These are phyloP conservation scores for Stemphylium beticola DNA, from an alignment of 2,329 filamentous ascomycete genomes.

Conservation along the genomic window DNA sequence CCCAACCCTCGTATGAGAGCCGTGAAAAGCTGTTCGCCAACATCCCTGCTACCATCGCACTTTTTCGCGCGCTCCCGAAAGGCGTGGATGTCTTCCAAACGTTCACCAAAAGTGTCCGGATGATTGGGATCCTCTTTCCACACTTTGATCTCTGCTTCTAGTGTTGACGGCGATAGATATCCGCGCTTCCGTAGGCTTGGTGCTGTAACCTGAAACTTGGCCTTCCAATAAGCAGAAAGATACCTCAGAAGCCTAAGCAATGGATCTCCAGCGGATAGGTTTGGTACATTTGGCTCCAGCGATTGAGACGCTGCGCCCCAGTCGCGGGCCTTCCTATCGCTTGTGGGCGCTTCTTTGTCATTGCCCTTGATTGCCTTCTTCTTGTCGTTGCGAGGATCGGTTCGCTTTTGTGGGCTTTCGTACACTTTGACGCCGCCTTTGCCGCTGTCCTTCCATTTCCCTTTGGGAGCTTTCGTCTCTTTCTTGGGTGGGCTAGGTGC, in stretches of 20 bases:
- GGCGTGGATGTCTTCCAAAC: conserved; percentile 68
- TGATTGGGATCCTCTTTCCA: conserved; percentile 70
- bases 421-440: conserved; percentile 45
- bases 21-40: conserved; percentile 88
- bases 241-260: conserved; percentile 76
- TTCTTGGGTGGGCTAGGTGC: conserved; percentile 72
- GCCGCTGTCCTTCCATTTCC: conserved; percentile 52
- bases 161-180: conserved; percentile 77
- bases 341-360: conserved; percentile 48
- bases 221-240: conserved; percentile 86
- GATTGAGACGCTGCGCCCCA: conserved; percentile 75
- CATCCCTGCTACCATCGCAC: conserved; percentile 82
- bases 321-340: conserved; percentile 62
- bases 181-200: conserved; percentile 88
- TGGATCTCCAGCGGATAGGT: conserved; percentile 84
- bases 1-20: conserved; percentile 80
- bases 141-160: conserved; percentile 75
- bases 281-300: conserved; percentile 71
- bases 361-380: conserved; percentile 21
- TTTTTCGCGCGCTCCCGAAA: conserved; percentile 72
- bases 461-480: conserved; percentile 19
- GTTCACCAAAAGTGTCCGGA: conserved; percentile 74
- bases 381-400: conserved; percentile 6
- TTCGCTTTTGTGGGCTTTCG: conserved; percentile 28
- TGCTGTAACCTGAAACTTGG: conserved; percentile 76